Conservation (phyloP, 345 rosid species). For the Crucihimalaya himalaica region DNA sequence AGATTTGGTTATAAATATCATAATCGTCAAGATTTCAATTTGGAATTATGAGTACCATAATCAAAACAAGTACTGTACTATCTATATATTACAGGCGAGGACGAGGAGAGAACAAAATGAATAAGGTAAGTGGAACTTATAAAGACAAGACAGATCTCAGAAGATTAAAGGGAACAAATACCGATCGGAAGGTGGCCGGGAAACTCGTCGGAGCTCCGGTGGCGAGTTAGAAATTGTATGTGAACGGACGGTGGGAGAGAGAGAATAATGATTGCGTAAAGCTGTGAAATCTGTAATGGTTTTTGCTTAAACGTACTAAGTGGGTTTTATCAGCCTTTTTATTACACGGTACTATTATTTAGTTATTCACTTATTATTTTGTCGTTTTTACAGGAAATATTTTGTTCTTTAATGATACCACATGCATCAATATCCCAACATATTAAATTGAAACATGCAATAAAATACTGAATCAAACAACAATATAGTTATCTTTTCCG, state of each 20-base stretch:
- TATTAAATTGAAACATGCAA: neutral
- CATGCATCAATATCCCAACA: neutral
- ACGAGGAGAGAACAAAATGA: neutral
- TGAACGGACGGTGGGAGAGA: neutral
- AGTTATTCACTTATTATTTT: neutral
- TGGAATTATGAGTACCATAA: neutral
- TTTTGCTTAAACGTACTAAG: neutral
- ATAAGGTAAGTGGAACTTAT: neutral
- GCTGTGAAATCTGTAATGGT: neutral
- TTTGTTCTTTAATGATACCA: neutral
- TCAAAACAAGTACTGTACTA: neutral
- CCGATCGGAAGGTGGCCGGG: neutral
- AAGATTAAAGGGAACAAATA: neutral
- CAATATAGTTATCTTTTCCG: neutral
- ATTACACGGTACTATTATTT: neutral
- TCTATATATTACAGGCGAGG: neutral
- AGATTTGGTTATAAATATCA: neutral
- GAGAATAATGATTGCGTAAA: neutral
- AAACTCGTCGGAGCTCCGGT: conserved; percentile 1
- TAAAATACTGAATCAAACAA: neutral
- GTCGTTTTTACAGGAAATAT: neutral
- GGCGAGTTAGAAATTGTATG: neutral
- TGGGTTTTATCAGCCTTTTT: neutral
- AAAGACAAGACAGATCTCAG: neutral
- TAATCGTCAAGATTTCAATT: neutral